Evolutionary conservation across 805 yeast genomes (phyloP).

Genomic region (Schizosaccharomyces octosporus): DNA sequence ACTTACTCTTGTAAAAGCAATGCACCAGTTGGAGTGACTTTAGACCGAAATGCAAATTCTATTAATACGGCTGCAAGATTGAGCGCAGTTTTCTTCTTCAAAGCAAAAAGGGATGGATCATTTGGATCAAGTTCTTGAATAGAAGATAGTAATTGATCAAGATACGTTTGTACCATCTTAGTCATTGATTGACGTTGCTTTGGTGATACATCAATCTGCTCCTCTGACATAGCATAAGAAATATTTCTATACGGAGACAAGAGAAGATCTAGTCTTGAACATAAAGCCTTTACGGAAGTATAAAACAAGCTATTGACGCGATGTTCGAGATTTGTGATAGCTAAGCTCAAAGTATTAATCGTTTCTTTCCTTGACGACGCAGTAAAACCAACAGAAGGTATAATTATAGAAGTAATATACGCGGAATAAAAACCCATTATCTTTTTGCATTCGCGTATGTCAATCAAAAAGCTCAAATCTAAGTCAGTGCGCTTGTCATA

Average conservation of each 20-base stretch:
- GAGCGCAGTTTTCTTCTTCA: not conserved
- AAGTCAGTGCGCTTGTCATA: not conserved
- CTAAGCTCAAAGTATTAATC: not conserved
- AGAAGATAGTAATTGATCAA: not conserved
- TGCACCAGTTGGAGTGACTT: not conserved
- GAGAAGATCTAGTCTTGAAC: not conserved
- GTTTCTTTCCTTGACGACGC: not conserved
- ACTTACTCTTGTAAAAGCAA: not conserved
- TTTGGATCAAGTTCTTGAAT: not conserved
- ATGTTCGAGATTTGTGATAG: not conserved
- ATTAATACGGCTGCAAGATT: not conserved
- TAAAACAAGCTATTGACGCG: not conserved
- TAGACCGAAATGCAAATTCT: not conserved
- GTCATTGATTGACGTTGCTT: not conserved
- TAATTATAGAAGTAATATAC: not conserved
- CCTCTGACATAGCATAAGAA: not conserved
- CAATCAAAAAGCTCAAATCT: not conserved
- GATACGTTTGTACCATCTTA: not conserved
- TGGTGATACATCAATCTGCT: not conserved
- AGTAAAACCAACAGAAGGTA: not conserved
- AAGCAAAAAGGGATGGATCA: not conserved
- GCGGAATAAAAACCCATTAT: not conserved
- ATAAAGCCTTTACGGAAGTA: not conserved
- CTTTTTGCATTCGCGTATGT: not conserved
- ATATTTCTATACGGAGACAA: not conserved